Base-by-base conservation (phyloP, 108 stramenopile genomes). In the Cyclotella choctawhatcheeana region DNA sequence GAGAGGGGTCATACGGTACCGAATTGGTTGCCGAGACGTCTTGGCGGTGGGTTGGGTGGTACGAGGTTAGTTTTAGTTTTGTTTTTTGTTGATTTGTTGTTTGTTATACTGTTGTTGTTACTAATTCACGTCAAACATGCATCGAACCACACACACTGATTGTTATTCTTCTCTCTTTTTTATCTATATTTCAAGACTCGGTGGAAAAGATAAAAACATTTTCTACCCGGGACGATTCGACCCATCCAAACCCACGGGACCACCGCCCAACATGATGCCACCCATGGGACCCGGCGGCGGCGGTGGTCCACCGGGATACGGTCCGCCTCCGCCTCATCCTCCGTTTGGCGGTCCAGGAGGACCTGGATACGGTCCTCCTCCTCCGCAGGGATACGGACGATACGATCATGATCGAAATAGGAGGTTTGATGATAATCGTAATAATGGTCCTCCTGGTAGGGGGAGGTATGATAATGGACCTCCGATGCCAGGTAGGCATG, bases 1-100 rank as follows among this genome's bases (percentile, higher is more conserved):
- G 97, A 99, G 68, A 88, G 98, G 14, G 98, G 96, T 16, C 95
- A 97, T 70, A 98, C 98, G 2, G 97, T 99, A n/a, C 93, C 88
- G 20, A 90, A 89, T 55, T 99, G 97, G 97, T 31, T 87, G 56
- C 97, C 97, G 5, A 84, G 92, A 32, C 72, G 93, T 1, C 75
- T 96, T 17, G 97, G 96, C 2, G 97, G 97, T 7, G 97, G 97
- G 26, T 73, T 97, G 44, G 97, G 97, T 30, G 90, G 89, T 14
- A 90, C 91, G 44, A 74, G 92, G 68, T 77, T 45, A 20, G 76
- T n/a, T n/a, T n/a, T n/a, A n/a, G n/a, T n/a, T 40, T 10, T 26
- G 26, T 21, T 4, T 27, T 27, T 25, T 43, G 34, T 21, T n/a
- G 52, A 27, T 34, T 59, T 58, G 7, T 21, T 8, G 44, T 30